Conservation (phyloP, 2,329 filamentous ascomycete species). For the Lasiodiplodia citricola region DNA sequence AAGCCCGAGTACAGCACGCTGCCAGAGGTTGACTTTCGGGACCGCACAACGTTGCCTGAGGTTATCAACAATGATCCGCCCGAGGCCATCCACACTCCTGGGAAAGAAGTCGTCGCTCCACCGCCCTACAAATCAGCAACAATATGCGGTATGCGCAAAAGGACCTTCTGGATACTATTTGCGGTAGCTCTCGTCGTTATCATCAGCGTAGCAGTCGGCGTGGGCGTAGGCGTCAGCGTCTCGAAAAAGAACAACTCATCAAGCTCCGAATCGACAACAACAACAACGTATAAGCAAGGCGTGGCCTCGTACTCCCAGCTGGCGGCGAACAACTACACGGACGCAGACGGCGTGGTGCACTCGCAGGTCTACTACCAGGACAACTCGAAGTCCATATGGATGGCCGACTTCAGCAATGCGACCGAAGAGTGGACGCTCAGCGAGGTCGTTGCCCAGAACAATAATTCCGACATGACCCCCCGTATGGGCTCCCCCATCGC, state of each 20-base stretch:
- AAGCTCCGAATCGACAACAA: background rate
- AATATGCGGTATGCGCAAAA: constrained; percentile 14
- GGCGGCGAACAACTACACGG: constrained; percentile 4
- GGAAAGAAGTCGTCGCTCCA: background rate
- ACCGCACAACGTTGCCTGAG: background rate
- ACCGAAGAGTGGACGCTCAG: background rate
- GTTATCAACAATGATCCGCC: background rate
- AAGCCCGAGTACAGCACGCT: constrained; percentile 11
- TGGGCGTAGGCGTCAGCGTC: background rate
- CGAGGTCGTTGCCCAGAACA: background rate
- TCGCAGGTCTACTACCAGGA: constrained; percentile 12
- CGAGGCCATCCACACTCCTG: background rate
- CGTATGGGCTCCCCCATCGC: constrained; percentile 2
- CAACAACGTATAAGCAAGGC: background rate
- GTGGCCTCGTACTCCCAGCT: background rate
- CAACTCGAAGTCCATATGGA: background rate
- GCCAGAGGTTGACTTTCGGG: background rate
- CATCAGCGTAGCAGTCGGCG: background rate
- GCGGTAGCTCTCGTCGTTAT: background rate
- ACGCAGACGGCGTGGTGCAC: background rate
- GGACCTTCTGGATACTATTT: constrained; percentile 9
- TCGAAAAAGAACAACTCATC: background rate
- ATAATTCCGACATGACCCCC: background rate
- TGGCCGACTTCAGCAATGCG: background rate
- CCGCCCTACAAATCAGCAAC: background rate